phyloP scores from a whole-genome alignment of 805 yeast species.

The Teunomyces panamensis region DNA sequence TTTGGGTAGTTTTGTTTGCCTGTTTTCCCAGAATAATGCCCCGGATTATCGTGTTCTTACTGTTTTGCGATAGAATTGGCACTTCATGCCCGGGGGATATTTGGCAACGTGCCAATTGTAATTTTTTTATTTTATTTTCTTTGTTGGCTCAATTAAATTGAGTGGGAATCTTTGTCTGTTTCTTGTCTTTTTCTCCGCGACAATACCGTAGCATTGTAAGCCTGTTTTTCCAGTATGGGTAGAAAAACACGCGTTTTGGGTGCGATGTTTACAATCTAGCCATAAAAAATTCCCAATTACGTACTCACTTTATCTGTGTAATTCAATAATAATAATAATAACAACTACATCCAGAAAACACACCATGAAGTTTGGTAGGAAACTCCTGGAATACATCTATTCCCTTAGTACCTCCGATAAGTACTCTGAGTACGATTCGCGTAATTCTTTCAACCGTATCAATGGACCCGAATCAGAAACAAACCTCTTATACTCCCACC shows the following conservation, averaged over 20 bases:
- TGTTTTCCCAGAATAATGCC: slow-evolving; percentile 35
- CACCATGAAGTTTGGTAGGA: slow-evolving; percentile 29
- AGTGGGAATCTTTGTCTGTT: background rate
- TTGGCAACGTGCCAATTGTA: background rate
- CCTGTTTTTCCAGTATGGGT: too few relatives aligned
- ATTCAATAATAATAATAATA: too few relatives aligned
- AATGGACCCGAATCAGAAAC: slow-evolving; percentile 40
- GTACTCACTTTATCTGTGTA: too few relatives aligned
- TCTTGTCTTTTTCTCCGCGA: background rate
- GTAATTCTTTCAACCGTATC: slow-evolving; percentile 42
- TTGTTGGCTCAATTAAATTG: background rate
- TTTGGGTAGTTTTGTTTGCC: slow-evolving; percentile 26
- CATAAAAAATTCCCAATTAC: background rate
- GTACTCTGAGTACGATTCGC: slow-evolving; percentile 62
- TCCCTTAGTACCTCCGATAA: slow-evolving; percentile 65
- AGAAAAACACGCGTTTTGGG: background rate
- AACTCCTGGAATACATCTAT: slow-evolving; percentile 58
- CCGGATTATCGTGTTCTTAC: slow-evolving; percentile 48
- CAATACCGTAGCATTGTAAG: too few relatives aligned
- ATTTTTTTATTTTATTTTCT: background rate
- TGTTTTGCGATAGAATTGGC: slow-evolving; percentile 34
- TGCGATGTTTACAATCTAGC: background rate
- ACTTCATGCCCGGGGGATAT: slow-evolving; percentile 49
- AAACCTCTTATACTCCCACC: slow-evolving; percentile 27
- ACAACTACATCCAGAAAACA: background rate